A percentile compares a stretch with the other conserved stretches of the same genome.
Evolutionary conservation across 768 basidiomycete genomes (phyloP).

Genomic region (Boletus rufocinnamomeus): DNA sequence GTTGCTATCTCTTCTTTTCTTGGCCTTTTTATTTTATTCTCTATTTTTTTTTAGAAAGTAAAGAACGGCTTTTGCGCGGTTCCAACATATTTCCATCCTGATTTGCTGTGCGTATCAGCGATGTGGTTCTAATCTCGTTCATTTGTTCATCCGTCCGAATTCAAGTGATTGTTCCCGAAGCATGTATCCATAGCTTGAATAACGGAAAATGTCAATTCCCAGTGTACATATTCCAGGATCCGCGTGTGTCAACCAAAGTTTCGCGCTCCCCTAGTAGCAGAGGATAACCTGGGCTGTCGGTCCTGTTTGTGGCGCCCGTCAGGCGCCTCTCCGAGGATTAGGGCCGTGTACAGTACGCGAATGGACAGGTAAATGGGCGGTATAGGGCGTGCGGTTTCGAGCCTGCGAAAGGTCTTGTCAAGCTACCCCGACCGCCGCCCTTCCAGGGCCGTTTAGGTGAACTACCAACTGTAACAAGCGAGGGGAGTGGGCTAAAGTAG

Average conservation of each 20-base stretch:
- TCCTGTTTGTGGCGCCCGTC: too few species aligned
- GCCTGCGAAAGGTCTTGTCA: too few species aligned
- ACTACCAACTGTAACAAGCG: too few species aligned
- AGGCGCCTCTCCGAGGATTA: too few species aligned
- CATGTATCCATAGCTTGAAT: constrained; percentile 16
- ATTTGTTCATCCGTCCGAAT: constrained; percentile 4
- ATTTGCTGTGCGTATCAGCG: constrained; percentile 22
- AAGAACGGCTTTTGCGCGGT: not conserved
- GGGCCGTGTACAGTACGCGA: too few species aligned
- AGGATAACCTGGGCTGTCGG: too few species aligned
- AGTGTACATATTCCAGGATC: not conserved
- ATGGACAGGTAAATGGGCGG: too few species aligned
- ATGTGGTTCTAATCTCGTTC: constrained; percentile 7
- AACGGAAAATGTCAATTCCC: not conserved
- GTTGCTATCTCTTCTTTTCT: constrained; percentile 1
- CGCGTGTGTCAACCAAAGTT: not conserved
- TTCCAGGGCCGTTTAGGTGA: too few species aligned
- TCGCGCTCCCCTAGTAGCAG: too few species aligned
- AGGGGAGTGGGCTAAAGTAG: too few species aligned
- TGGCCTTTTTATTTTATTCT: not conserved
- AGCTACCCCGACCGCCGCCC: too few species aligned
- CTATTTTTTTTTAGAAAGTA: not conserved
- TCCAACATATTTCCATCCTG: constrained; percentile 1
- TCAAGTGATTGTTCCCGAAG: constrained; percentile 10
- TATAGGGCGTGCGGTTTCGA: too few species aligned